Percentiles rank a stretch among this genome's conserved stretches.
phyloP scores from a whole-genome alignment of 2,329 filamentous ascomycete genomes.

The Fusarium bulbicola region DNA sequence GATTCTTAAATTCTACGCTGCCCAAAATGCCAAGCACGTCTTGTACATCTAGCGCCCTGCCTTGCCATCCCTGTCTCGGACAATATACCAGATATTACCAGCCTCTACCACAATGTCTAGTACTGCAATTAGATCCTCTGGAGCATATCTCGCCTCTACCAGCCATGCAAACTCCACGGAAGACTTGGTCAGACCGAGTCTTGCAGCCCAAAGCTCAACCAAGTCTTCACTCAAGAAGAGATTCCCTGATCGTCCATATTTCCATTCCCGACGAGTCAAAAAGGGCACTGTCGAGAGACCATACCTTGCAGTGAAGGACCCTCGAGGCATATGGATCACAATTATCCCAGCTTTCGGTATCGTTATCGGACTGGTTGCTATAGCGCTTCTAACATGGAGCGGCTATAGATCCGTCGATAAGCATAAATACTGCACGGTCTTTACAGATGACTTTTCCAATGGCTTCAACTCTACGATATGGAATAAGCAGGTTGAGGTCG shows the following conservation, averaged over 20 bases:
- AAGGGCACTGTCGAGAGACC: neutral
- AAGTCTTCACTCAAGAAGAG: neutral
- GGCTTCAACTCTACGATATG: neutral
- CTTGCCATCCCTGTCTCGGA: too few species aligned
- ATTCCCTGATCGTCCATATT: neutral
- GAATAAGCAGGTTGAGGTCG: neutral
- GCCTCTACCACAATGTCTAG: neutral
- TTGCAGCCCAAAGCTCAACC: neutral
- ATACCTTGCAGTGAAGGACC: neutral
- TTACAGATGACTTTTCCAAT: neutral
- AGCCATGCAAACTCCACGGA: neutral
- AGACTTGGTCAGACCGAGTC: neutral
- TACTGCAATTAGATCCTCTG: neutral
- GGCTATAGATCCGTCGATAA: neutral
- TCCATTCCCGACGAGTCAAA: neutral
- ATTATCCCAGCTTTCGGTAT: neutral
- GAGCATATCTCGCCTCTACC: neutral
- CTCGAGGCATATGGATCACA: neutral
- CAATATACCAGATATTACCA: rapidly evolving
- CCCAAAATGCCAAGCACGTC: neutral
- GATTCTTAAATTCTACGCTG: neutral
- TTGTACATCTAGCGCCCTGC: neutral
- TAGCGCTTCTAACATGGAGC: neutral
- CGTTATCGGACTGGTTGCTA: neutral
- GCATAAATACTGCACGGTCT: neutral